phyloP scores from a whole-genome alignment of 305 asterid species.

The Fraxinus dipetala region DNA sequence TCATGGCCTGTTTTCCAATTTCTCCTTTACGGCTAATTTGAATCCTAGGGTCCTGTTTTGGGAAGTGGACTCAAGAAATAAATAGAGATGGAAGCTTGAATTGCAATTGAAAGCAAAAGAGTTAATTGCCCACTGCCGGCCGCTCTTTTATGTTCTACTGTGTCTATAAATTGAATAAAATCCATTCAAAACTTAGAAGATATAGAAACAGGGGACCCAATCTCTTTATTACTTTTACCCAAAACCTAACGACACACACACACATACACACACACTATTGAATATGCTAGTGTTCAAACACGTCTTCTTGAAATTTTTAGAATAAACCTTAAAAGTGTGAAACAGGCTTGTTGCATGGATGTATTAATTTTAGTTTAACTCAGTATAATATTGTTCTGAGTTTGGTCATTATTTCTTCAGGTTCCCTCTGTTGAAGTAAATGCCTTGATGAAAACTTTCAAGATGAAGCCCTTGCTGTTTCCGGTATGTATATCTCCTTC shows the following conservation, averaged over 20 bases:
- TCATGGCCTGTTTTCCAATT: not conserved
- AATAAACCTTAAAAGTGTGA: conserved; percentile 3
- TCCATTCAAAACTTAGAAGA: not conserved
- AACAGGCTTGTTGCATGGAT: not conserved
- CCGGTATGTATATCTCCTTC: conserved; percentile 59
- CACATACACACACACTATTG: not conserved
- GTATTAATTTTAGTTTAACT: not conserved
- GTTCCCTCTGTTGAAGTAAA: conserved; percentile 98
- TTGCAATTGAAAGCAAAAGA: not conserved
- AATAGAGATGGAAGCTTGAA: not conserved
- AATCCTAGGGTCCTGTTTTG: not conserved
- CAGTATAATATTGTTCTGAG: conserved; percentile 8
- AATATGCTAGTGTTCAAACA: not conserved
- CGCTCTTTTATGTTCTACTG: not conserved
- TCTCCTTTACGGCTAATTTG: not conserved
- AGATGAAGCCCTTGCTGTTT: conserved; percentile 91
- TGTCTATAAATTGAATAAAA: not conserved
- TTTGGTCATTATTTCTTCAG: conserved; percentile 41
- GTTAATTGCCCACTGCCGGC: not conserved
- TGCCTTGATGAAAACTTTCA: conserved; percentile 94
- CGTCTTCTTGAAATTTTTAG: not conserved
- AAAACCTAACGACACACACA: not conserved
- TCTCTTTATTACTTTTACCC: not conserved
- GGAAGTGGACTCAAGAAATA: not conserved
- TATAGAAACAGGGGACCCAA: not conserved